Base-by-base conservation (phyloP, 2,329 filamentous ascomycete genomes). In the Cercospora beticola region DNA sequence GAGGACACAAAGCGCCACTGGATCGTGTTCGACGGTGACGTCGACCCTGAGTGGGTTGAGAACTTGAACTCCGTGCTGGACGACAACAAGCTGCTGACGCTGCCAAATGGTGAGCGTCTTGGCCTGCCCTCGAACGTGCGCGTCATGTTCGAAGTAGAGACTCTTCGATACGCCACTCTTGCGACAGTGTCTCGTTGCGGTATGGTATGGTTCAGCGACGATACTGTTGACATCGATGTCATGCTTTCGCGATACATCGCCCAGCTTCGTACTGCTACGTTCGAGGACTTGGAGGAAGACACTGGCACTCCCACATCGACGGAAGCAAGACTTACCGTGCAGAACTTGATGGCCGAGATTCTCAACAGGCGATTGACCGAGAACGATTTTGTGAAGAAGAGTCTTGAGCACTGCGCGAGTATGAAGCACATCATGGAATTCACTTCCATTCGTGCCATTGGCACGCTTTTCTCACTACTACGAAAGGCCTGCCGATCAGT, bases 131-230 rank as follows among this genome's bases (percentile, higher is more conserved):
- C 91, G 2, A 99, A 99, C 77, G 95, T 99, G 28, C 92, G 96
- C 74, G 97, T 99, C 81, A 97, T 99, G 94, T 99, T 99, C 77
- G 95, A 99, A 83, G 95, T 99, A 40, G 96, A 99, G 82, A 98
- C 90, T 3, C 85, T 99, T 69, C 97, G 96, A 78, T 99, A 99
- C 78, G 95, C 95, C 43, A 99, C 95, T 0, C 87, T 99, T 56
- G 95, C 95, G 66, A 99, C 95, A n/a, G 95, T 99, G 77, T 96
- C 92, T 89, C 93, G 95, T 82, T 99, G 95, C 79, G 95, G 95
- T 86, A 99, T 99, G 95, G 96, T 99, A 14, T 99, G 95, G 95
- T 99, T 98, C 83, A 99, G 93, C 78, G 94, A 97, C 76, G 96
- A 99, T 77, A 98, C 94, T 30, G 94, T 99, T 49, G 94, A 93